Evolutionary conservation across 345 rosid genomes (phyloP).

Genomic region (Syzygium aqueum): DNA sequence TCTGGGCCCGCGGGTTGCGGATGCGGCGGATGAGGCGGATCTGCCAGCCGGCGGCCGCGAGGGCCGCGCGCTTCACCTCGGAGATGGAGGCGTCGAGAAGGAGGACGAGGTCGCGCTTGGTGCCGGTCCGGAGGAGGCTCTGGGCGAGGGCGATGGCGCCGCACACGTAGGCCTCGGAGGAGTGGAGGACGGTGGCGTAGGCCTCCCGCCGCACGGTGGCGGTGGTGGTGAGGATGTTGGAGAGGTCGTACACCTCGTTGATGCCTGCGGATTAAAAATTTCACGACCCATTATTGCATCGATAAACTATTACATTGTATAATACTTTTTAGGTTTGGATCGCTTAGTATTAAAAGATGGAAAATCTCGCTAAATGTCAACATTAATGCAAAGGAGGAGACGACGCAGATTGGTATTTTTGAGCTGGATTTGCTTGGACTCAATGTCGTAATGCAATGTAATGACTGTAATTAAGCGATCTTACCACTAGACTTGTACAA

Average conservation of each 20-base stretch:
- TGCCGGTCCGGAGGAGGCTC: conserved; percentile 70
- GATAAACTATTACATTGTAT: not conserved
- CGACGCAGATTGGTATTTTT: too few species aligned
- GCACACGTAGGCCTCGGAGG: conserved; percentile 76
- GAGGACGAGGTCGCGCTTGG: conserved; percentile 77
- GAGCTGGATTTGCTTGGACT: too few species aligned
- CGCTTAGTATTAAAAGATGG: too few species aligned
- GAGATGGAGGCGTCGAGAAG: conserved; percentile 78
- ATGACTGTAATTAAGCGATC: not conserved
- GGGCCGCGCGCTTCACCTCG: conserved; percentile 43
- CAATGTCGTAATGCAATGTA: too few species aligned
- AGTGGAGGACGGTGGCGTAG: conserved; percentile 85
- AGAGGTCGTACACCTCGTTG: conserved; percentile 49
- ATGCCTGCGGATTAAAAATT: conserved; percentile 26
- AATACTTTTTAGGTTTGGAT: not conserved
- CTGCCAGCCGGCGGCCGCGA: conserved; percentile 72
- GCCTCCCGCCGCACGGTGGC: conserved; percentile 58
- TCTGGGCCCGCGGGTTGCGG: conserved; percentile 73
- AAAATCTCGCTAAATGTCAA: too few species aligned
- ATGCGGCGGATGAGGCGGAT: conserved; percentile 57
- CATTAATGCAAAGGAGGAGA: too few species aligned
- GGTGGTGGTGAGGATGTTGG: conserved; percentile 40
- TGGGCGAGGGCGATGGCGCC: conserved; percentile 90
- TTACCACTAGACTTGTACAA: rapidly evolving
- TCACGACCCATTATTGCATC: not conserved